Base-by-base conservation (phyloP, 176 grass and related monocot species). In the Guadua angustifolia region DNA sequence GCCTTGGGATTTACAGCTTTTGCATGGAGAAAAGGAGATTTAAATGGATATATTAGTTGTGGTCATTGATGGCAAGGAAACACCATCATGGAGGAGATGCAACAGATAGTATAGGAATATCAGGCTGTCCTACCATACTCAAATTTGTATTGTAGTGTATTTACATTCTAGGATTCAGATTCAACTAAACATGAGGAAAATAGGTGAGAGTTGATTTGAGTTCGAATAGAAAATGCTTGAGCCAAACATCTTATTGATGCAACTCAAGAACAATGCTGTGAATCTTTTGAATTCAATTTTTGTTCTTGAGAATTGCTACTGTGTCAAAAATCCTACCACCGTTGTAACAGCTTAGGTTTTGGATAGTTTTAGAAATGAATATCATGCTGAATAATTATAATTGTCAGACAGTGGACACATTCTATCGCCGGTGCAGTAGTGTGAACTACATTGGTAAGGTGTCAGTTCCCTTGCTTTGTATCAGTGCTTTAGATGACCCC, bases 401-500 rank as follows among this genome's bases (percentile, higher is more conserved):
- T 84, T 83, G 81, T 35, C 77, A 98, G 95, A 98, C 95, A 79
- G 95, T 98, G 74, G 93, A 98, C 89, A 98, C 95, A 46, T 98
- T 93, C 84, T 98, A 98, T 77, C 93, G 95, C 40, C 60, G 74
- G n/a, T 95, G 91, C 83, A 98, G 95, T 87, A 92, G 95, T 92
- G 91, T 71, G 10, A 89, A 72, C 66, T 98, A 92, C 67, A 77
- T 98, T 79, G 63, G 80, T 70, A 88, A 80, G 50, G 80, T 98
- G 32, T 86, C 85, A 64, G 83, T 98, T 51, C 95, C 95, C 3
- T 78, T 98, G 73, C 85, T 98, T 65, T 98, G 93, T 87, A 82
- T 98, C 73, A 98, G 91, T 88, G 91, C 95, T 82, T 90, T 98
- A 76, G 95, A 98, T 80, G 95, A 98, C 39, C 95, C 95, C 5